Percentiles rank a stretch among this genome's conserved stretches.
Evolutionary conservation across 2,329 filamentous ascomycete genomes (phyloP).

Genomic region (Ceratocystiopsis sp.): DNA sequence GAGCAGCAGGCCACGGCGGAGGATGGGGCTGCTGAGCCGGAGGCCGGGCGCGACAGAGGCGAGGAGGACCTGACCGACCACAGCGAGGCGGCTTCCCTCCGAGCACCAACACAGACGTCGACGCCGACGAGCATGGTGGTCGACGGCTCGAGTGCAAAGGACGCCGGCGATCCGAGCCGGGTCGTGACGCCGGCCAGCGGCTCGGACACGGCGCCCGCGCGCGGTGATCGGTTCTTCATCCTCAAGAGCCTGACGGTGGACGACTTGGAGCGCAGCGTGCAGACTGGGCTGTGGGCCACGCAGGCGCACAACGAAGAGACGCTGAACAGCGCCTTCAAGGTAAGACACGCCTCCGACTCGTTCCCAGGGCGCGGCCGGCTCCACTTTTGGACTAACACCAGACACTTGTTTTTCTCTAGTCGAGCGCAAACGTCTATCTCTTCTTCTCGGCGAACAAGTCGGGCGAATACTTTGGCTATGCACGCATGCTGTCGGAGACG

Average conservation of each 20-base stretch:
- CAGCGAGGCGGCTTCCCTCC: neutral
- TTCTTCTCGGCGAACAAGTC: conserved; percentile 97
- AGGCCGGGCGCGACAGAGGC: neutral
- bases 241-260: conserved; percentile 85
- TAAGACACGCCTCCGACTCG: conserved; percentile 16
- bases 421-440: conserved; percentile 69
- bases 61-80: neutral
- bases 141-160: neutral
- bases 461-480: conserved; percentile 91
- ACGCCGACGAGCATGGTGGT: neutral
- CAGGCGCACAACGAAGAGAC: conserved; percentile 82
- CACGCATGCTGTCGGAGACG: conserved; percentile 74
- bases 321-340: conserved; percentile 70
- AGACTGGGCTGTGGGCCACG: conserved; percentile 81
- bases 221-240: conserved; percentile 64
- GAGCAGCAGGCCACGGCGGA: conserved; percentile 32
- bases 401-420: conserved; percentile 25
- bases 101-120: no score
- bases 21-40: conserved; percentile 12
- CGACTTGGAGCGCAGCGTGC: conserved; percentile 76
- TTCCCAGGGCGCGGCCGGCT: no score
- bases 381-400: neutral
- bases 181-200: neutral
- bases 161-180: neutral
- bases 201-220: neutral